Base-by-base conservation (phyloP, 306 rosid species). In the Senna tora region DNA sequence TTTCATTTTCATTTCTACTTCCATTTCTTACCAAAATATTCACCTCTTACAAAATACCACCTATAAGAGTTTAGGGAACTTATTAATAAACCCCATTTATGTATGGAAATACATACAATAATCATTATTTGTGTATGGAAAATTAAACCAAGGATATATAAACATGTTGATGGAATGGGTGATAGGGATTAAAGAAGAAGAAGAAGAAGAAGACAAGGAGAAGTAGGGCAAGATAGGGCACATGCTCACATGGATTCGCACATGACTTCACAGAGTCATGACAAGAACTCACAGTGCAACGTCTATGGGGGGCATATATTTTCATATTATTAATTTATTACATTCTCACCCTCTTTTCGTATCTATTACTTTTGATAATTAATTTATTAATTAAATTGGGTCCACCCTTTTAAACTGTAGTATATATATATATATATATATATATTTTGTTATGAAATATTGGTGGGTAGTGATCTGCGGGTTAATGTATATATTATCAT, bases 171-270 rank as follows among this genome's bases (percentile, higher is more conserved):
- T 1, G 30, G 2, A 25, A 3, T 11, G 63, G 32, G 36, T 53
- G 42, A 71, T 64, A 42, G 15, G 39, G 7, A n/a, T n/a, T n/a
- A n/a, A 36, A 61, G 10, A 0, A 34, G 39, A 28, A 43, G 8
- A 41, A 66, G 20, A 64, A 7, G 79, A 84, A 65, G 30, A 65
- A 36, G 6, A 36, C 8, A 36, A 36, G 5, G 39, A 36, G 5
- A 36, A 25, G 30, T 25, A 25, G 30, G 30, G 30, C 30, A 1
- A 75, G 70, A 84, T 55, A 32, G 57, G 61, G 63, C 87, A 87
- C 86, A 75, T 82, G 87, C 19, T 49, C 86, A 80, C 92, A 82
- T 84, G 92, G 92, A 30, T 32, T 63, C 65, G 83, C 88, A 82
- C 87, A 77, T 87, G 85, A 57, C 30, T 25, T 25, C 30, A 25